phyloP scores from a whole-genome alignment of 2,329 filamentous ascomycete species.

The Verticillium nonalfalfae region DNA sequence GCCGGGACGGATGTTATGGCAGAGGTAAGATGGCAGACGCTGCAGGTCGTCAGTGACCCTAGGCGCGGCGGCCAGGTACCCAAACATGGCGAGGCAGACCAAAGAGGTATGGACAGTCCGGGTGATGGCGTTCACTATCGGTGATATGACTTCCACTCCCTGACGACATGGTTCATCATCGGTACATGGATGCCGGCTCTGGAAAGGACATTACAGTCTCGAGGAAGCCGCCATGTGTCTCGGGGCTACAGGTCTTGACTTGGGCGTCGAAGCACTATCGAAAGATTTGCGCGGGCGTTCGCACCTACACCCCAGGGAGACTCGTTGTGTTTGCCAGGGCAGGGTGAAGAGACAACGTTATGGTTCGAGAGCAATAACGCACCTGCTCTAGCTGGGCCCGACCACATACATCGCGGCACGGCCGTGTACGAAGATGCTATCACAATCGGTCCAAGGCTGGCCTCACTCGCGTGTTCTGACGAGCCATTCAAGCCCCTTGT shows the following conservation, averaged over 20 bases:
- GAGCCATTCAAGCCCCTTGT: neutral
- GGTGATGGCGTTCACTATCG: neutral
- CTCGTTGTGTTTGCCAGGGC: too few species aligned
- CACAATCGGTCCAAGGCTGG: neutral
- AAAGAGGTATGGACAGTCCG: neutral
- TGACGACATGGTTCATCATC: neutral
- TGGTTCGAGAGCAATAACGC: too few species aligned
- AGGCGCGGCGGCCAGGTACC: neutral
- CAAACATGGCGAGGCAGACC: neutral
- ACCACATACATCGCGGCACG: neutral
- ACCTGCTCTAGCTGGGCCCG: too few species aligned
- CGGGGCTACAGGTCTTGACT: neutral
- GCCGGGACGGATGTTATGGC: neutral
- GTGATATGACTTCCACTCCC: neutral
- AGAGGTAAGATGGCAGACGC: neutral
- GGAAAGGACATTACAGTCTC: neutral
- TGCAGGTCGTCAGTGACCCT: neutral
- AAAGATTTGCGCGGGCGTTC: neutral
- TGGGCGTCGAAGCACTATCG: neutral
- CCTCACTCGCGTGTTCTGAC: neutral
- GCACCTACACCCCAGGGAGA: neutral
- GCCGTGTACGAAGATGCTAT: neutral
- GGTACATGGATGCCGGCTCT: neutral
- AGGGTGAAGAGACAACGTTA: too few species aligned
- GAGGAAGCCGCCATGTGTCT: neutral